phyloP scores from a whole-genome alignment of 2,329 filamentous ascomycete genomes.

The Botrytis squamosa region DNA sequence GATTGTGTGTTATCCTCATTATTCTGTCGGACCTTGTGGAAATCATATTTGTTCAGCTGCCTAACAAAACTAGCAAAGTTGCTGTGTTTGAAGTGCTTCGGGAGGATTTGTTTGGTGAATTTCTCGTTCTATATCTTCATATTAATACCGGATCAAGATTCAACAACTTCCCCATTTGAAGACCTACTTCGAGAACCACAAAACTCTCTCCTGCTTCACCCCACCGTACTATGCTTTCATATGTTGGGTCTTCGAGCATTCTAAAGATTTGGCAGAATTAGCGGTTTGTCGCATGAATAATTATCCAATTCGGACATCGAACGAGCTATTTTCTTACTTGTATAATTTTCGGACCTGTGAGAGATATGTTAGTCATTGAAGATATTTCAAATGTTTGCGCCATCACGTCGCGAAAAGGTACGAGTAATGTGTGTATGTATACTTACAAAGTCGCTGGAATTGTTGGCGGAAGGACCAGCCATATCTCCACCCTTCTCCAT shows the following conservation, averaged over 20 bases:
- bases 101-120: slow-evolving; percentile 94
- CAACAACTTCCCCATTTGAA: neutral
- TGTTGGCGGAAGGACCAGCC: slow-evolving; percentile 55
- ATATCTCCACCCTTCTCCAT: slow-evolving; percentile 40
- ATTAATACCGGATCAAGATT: slow-evolving; percentile 18
- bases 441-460: slow-evolving; percentile 94
- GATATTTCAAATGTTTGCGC: neutral
- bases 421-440: slow-evolving; percentile 16
- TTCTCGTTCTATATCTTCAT: slow-evolving; percentile 74
- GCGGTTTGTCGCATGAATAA: slow-evolving; percentile 37
- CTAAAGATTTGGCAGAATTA: slow-evolving; percentile 47
- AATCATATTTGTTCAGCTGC: slow-evolving; percentile 96
- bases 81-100: slow-evolving; percentile 98
- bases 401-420: neutral
- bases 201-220: slow-evolving; percentile 93
- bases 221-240: slow-evolving; percentile 92
- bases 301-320: slow-evolving; percentile 17
- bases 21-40: slow-evolving; percentile 93
- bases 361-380: slow-evolving; percentile 26
- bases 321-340: slow-evolving; percentile 62
- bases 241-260: slow-evolving; percentile 94
- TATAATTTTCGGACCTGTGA: slow-evolving; percentile 92
- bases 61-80: slow-evolving; percentile 97
- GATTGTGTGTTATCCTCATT: slow-evolving; percentile 83
- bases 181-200: slow-evolving; percentile 86